These are phyloP conservation scores for Endocarpon pusillum DNA, from an alignment of 495 filamentous ascomycete genomes.

Conservation along the genomic window DNA sequence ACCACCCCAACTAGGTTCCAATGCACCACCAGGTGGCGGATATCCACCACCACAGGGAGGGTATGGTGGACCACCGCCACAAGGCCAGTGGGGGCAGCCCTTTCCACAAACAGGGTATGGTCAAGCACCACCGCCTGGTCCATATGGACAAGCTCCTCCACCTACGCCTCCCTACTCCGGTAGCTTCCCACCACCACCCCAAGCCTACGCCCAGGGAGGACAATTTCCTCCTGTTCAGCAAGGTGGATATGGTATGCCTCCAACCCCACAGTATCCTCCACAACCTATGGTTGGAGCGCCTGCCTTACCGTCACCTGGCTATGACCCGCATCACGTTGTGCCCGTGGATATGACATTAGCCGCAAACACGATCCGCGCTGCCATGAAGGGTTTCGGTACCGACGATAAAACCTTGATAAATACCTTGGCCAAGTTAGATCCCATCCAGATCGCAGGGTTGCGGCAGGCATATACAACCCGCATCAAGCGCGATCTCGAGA, in stretches of 20 bases:
- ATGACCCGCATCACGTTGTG: conserved; percentile 42
- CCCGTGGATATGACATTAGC: conserved; percentile 45
- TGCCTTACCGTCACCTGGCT: conserved; percentile 41
- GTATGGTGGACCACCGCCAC: conserved; percentile 20
- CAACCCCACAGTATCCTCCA: too few relatives aligned
- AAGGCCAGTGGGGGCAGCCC: conserved; percentile 13
- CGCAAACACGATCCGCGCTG: conserved; percentile 51
- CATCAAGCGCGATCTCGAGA: conserved; percentile 47
- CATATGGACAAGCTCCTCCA: conserved; percentile 25
- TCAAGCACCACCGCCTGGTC: conserved; percentile 14
- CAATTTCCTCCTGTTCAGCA: conserved; percentile 14
- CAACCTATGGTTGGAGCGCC: conserved; percentile 26
- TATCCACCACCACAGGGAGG: conserved; percentile 15
- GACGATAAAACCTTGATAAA: conserved; percentile 59
- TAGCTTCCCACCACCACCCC: conserved; percentile 25
- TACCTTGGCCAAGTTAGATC: conserved; percentile 47
- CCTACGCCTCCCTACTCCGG: conserved; percentile 10
- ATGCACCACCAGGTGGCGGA: conserved; percentile 6
- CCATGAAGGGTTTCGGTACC: conserved; percentile 88
- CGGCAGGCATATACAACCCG: conserved; percentile 42
- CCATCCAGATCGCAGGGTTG: conserved; percentile 53
- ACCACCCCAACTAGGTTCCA: conserved; percentile 14
- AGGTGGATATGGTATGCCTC: conserved; percentile 9
- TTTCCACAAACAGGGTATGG: conserved; percentile 13
- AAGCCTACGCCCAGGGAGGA: conserved; percentile 8